phyloP scores from a whole-genome alignment of 1,284 basidiomycete species.

The Malassezia sp. region DNA sequence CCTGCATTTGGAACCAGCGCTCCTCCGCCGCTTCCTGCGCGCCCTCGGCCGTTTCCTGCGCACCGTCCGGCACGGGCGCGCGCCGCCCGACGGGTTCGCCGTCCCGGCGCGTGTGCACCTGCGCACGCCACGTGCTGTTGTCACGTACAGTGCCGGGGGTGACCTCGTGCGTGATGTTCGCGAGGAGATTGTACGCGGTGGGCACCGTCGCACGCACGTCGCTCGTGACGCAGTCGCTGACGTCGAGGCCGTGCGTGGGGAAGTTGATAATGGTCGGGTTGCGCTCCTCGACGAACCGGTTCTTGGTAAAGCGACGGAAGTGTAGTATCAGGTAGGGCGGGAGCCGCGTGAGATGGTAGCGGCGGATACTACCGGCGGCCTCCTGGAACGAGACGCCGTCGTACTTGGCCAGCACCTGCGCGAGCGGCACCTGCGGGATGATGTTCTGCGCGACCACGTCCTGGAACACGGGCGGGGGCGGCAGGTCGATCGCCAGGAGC shows the following conservation, averaged over 20 bases:
- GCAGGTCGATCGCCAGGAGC: conserved; percentile 86
- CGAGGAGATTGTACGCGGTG: conserved; percentile 73
- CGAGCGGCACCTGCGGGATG: conserved; percentile 88
- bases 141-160: conserved; percentile 83
- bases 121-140: conserved; percentile 79
- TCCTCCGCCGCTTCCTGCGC: background rate
- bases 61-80: background rate
- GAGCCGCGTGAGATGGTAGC: conserved; percentile 75
- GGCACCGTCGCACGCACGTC: conserved; percentile 46
- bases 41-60: background rate
- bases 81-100: conserved; percentile 49
- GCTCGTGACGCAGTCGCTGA: conserved; percentile 63
- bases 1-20: conserved; percentile 94
- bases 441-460: conserved; percentile 88
- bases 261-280: conserved; percentile 98
- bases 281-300: conserved; percentile 93
- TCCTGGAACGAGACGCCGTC: conserved; percentile 55
- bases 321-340: conserved; percentile 88
- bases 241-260: conserved; percentile 79
- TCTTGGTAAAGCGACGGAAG: conserved; percentile 96
- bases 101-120: conserved; percentile 56
- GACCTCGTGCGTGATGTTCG: conserved; percentile 88
- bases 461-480: conserved; percentile 90
- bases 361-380: conserved; percentile 48
- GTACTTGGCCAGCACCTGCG: conserved; percentile 86